Percentiles rank a stretch among this genome's conserved stretches.
These are phyloP conservation scores for Aureobasidium sp. DNA, from an alignment of 2,329 filamentous ascomycete species.

Conservation along the genomic window DNA sequence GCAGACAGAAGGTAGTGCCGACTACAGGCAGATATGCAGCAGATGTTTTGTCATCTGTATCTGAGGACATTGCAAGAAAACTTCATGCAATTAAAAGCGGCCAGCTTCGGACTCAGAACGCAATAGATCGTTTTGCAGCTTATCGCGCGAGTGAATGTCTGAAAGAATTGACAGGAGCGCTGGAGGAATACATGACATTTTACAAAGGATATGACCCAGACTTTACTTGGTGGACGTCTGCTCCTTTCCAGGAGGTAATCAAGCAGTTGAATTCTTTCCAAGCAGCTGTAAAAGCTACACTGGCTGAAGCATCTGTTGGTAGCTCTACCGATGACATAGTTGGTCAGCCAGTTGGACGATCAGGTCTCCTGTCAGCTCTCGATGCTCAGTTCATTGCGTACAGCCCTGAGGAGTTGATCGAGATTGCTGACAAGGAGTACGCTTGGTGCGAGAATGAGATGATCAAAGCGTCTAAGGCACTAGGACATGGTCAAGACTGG, in stretches of 20 bases:
- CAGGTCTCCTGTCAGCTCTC: constrained; percentile 46
- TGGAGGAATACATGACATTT: constrained; percentile 45
- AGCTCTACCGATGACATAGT: constrained; percentile 46
- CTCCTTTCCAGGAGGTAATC: constrained; percentile 37
- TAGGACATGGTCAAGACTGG: constrained; percentile 46
- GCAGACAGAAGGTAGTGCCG: constrained; percentile 39
- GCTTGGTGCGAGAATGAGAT: constrained; percentile 51
- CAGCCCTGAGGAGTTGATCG: constrained; percentile 49
- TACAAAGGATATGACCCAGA: constrained; percentile 50
- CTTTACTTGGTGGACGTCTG: constrained; percentile 51
- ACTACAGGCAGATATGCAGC: constrained; percentile 41
- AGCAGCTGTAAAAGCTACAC: constrained; percentile 33
- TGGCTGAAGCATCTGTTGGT: constrained; percentile 39
- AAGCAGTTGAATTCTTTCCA: constrained; percentile 30
- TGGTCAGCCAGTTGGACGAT: constrained; percentile 50
- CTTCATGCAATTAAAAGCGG: constrained; percentile 20
- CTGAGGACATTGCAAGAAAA: constrained; percentile 29
- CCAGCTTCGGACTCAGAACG: constrained; percentile 20
- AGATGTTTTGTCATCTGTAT: constrained; percentile 30
- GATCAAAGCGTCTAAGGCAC: constrained; percentile 41
- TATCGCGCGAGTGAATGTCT: constrained; percentile 42
- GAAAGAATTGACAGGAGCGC: constrained; percentile 33
- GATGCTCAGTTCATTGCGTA: constrained; percentile 53
- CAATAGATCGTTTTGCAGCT: constrained; percentile 36
- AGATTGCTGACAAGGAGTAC: constrained; percentile 46